phyloP scores from a whole-genome alignment of 768 basidiomycete genomes.

The Termitomyces sp. region DNA sequence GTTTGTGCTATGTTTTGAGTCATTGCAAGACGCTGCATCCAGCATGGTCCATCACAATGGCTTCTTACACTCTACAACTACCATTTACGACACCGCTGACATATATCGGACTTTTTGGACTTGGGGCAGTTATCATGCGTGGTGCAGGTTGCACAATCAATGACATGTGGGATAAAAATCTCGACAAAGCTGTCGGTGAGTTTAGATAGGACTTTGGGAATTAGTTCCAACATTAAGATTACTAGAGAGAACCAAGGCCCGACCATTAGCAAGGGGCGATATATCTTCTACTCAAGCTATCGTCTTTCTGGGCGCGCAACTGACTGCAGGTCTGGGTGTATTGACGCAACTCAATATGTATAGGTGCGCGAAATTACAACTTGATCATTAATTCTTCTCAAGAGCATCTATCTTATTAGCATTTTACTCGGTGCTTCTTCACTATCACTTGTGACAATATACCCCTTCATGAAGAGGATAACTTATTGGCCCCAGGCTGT shows the following conservation, averaged over 20 bases:
- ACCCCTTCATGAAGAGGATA: constrained; percentile 95
- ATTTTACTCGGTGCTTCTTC: constrained; percentile 91
- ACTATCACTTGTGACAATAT: constrained; percentile 77
- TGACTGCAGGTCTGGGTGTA: constrained; percentile 78
- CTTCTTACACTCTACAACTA: constrained; percentile 69
- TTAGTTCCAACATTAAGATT: neutral
- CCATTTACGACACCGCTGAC: constrained; percentile 65
- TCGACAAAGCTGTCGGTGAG: constrained; percentile 89
- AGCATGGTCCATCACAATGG: constrained; percentile 99
- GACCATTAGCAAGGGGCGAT: constrained; percentile 84
- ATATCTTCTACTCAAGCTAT: constrained; percentile 71
- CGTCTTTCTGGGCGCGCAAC: constrained; percentile 75
- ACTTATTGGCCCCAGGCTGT: constrained; percentile 97
- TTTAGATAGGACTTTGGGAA: neutral
- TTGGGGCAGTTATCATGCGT: constrained; percentile 92
- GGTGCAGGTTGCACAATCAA: constrained; percentile 99
- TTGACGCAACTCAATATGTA: constrained; percentile 92
- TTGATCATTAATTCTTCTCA: neutral
- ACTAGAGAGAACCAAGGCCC: constrained; percentile 76
- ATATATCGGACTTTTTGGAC: constrained; percentile 79
- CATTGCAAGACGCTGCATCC: constrained; percentile 2
- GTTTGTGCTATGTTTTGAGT: neutral
- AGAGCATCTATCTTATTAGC: constrained; percentile 31
- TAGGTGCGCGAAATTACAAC: constrained; percentile 50
- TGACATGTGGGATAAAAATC: constrained; percentile 94